Evolutionary conservation across 208 protist species (phyloP), one percentile per base, ranked within the genome.

Genomic region (Crithidia acanthocephali): DNA sequence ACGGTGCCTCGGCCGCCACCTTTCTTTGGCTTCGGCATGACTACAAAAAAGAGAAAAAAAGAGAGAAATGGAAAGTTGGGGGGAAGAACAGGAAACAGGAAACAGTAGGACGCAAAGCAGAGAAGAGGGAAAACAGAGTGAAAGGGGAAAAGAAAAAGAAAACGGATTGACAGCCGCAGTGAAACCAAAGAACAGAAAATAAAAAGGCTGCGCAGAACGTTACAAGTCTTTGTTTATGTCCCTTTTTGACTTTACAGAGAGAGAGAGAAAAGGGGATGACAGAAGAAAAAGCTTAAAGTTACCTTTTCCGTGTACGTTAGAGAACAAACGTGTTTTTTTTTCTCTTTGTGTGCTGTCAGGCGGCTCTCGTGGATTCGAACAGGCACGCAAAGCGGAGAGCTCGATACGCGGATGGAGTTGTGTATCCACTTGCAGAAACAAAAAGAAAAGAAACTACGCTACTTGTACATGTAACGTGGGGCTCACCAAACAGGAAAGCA

Each of bases 11-110:
- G 72, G 6, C 72, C 48, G 32, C 72, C 58, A n/a, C 72, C 72
- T 35, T 78, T 78, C 65, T 78, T 78, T 33, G 35, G 22, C 53
- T 71, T 66, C 55, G 68, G 47, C 68, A 70, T 71, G 45, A 25
- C 44, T 37, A 45, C 30, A 9, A 32, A 45, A 37, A 52, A 37
- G n/a, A 56, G 20, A 72, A 65, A 30, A 37, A 58, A 67, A 68
- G 25, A 68, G 57, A 23, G 35, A 42, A 28, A 61, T 5, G 50
- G 11, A 61, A 28, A 23, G 27, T 7, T 22, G 58, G 18, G 16
- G 44, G 18, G 18, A 57, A 32, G 27, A 27, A 33, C 13, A 9
- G 51, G 27, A 57, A 33, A 2, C 28, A n/a, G 51, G 13, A 35
- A 57, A n/a, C 27, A 57, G 15, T 20, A 18, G 11, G 6, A 8